Conservation (phyloP, 441 rosid genomes). For the Metrosideros polymorpha region DNA sequence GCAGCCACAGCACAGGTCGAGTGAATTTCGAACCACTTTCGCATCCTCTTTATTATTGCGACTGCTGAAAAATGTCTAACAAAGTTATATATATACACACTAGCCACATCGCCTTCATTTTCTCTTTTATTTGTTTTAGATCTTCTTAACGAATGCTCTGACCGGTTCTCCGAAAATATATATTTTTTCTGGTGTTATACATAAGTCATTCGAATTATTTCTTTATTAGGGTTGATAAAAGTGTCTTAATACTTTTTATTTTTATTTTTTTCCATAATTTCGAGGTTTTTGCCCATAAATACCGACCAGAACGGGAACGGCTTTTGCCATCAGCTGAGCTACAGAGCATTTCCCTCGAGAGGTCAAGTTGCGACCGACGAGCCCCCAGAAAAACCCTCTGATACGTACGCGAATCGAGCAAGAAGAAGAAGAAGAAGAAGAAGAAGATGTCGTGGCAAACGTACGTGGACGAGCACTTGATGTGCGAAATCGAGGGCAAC, state of each 20-base stretch:
- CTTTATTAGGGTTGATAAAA: neutral
- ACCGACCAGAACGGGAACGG: neutral
- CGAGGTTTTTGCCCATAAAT: neutral
- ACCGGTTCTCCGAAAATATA: too few species aligned
- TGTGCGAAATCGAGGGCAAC: constrained; percentile 71
- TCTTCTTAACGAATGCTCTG: neutral
- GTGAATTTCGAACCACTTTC: neutral
- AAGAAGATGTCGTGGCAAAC: constrained; percentile 85
- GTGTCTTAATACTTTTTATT: neutral
- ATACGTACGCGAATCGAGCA: neutral
- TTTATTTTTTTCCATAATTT: rapidly evolving
- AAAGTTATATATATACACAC: neutral
- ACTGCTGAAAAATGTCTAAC: neutral
- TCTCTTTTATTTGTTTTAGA: neutral
- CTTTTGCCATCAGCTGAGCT: neutral
- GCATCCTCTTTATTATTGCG: neutral
- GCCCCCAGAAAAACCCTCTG: neutral
- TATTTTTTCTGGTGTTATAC: neutral
- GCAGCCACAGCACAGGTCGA: neutral
- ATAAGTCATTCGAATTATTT: neutral
- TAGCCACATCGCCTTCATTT: too few species aligned
- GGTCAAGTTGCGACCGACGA: neutral
- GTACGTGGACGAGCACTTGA: constrained; percentile 79
- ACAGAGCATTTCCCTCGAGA: neutral
- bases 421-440: neutral